These are phyloP conservation scores for Citrus maxima DNA, from an alignment of 345 rosid species.

Conservation along the genomic window DNA sequence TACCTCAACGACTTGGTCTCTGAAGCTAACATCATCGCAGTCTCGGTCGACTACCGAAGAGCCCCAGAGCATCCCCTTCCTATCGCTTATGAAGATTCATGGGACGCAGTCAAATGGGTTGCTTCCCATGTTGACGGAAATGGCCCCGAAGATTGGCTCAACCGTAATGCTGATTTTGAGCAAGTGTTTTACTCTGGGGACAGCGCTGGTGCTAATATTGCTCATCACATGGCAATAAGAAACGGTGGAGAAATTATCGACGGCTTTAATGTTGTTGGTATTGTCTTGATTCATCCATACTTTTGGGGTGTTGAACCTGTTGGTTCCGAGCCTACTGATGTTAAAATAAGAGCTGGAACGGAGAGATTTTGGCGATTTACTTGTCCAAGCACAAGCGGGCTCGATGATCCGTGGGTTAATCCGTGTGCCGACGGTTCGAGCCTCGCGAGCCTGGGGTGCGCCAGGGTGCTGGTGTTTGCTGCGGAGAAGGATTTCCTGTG, in stretches of 20 bases:
- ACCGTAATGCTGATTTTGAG: no score
- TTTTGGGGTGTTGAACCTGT: slow-evolving; percentile 33
- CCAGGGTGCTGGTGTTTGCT: slow-evolving; percentile 37
- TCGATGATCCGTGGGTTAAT: slow-evolving; percentile 47
- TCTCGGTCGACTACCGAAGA: no score
- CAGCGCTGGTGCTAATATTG: no score
- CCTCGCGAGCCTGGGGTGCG: slow-evolving; percentile 29
- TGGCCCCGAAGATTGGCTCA: no score
- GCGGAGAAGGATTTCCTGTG: slow-evolving; percentile 37
- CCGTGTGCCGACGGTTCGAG: slow-evolving; percentile 31
- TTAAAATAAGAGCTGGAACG: neutral
- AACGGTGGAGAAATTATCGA: slow-evolving; percentile 3
- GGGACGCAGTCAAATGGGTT: no score
- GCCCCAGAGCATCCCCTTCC: no score
- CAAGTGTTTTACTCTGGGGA: no score
- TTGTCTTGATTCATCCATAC: slow-evolving; percentile 21
- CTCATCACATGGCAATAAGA: no score
- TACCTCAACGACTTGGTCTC: slow-evolving; percentile 27
- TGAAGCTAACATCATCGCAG: slow-evolving; percentile 17
- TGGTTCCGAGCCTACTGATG: slow-evolving; percentile 6
- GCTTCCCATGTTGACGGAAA: no score
- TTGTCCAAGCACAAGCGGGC: slow-evolving; percentile 36
- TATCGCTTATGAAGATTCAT: no score
- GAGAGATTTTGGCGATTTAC: slow-evolving; percentile 23
- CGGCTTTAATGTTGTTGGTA: slow-evolving; percentile 10